phyloP scores from a whole-genome alignment of 2,329 filamentous ascomycete genomes.

The Hortaea sp. region DNA sequence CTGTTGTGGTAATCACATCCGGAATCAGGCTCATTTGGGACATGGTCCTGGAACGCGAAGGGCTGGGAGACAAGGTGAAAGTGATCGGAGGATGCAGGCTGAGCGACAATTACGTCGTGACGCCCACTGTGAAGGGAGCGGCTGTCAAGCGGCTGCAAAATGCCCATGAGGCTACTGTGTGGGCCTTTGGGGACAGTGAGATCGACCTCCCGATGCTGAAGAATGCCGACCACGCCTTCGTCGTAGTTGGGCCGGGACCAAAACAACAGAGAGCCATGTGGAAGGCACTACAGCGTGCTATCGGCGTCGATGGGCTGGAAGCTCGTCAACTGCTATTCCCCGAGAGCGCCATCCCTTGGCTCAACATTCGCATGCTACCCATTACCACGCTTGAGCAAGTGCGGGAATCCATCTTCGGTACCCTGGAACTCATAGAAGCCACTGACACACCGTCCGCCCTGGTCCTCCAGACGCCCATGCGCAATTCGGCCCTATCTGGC shows the following conservation, averaged over 20 bases:
- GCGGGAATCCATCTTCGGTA: neutral
- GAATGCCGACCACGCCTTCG: constrained; percentile 42
- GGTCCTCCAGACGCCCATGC: constrained; percentile 45
- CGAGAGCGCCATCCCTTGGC: constrained; percentile 27
- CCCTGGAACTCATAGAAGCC: constrained; percentile 24
- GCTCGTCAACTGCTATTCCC: constrained; percentile 42
- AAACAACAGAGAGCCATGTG: constrained; percentile 47
- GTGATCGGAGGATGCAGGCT: constrained; percentile 46
- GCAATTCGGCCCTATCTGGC: constrained; percentile 39
- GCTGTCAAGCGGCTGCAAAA: constrained; percentile 36
- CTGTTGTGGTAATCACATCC: constrained; percentile 45
- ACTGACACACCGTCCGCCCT: constrained; percentile 37
- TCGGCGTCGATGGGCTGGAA: constrained; percentile 31
- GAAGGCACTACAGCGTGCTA: constrained; percentile 29
- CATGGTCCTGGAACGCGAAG: constrained; percentile 37
- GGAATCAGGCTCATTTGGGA: constrained; percentile 48
- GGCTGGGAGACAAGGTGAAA: constrained; percentile 32
- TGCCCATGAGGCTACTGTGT: constrained; percentile 31
- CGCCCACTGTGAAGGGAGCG: constrained; percentile 38
- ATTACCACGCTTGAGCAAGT: constrained; percentile 27
- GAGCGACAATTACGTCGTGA: constrained; percentile 41
- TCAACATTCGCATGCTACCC: constrained; percentile 36
- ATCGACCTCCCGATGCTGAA: constrained; percentile 50
- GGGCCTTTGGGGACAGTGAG: constrained; percentile 51
- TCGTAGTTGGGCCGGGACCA: constrained; percentile 43